Conservation (phyloP, 371 early-diverging fungal species). For the Mortierella sp. region DNA sequence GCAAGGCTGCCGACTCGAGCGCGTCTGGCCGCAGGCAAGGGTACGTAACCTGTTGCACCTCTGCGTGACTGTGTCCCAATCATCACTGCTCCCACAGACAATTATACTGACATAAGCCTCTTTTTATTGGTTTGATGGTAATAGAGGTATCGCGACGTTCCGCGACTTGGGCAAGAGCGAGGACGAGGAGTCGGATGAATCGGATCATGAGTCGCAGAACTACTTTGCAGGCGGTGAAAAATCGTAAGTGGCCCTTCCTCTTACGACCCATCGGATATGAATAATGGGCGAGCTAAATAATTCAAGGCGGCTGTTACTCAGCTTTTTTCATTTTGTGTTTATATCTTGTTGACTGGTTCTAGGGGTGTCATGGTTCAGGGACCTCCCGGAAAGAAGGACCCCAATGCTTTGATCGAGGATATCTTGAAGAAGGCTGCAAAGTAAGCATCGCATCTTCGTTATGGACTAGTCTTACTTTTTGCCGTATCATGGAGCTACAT, state of each 20-base stretch:
- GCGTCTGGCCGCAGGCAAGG: constrained; percentile 39
- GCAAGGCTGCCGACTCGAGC: constrained; percentile 34
- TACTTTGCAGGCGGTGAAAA: constrained; percentile 91
- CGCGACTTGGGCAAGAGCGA: constrained; percentile 64
- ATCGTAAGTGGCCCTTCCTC: constrained; percentile 67
- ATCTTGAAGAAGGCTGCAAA: constrained; percentile 86
- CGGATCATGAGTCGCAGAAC: constrained; percentile 76
- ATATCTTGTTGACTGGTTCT: not conserved
- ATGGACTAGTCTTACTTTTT: too few species aligned
- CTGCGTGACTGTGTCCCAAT: constrained; percentile 14
- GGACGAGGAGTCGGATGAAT: constrained; percentile 63
- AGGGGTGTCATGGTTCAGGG: constrained; percentile 82
- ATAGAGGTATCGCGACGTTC: constrained; percentile 75
- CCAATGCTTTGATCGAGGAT: constrained; percentile 77
- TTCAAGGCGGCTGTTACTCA: not conserved
- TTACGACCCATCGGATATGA: not conserved
- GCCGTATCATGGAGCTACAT: too few species aligned
- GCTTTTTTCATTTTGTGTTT: not conserved
- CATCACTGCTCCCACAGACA: not conserved
- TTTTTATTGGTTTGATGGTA: not conserved
- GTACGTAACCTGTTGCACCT: constrained; percentile 41
- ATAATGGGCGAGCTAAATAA: not conserved
- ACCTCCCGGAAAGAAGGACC: constrained; percentile 65
- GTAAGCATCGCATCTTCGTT: constrained; percentile 59
- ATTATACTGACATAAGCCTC: not conserved